These are phyloP conservation scores for Penicillium sp. DNA, from an alignment of 2,329 filamentous ascomycete species.

Conservation along the genomic window DNA sequence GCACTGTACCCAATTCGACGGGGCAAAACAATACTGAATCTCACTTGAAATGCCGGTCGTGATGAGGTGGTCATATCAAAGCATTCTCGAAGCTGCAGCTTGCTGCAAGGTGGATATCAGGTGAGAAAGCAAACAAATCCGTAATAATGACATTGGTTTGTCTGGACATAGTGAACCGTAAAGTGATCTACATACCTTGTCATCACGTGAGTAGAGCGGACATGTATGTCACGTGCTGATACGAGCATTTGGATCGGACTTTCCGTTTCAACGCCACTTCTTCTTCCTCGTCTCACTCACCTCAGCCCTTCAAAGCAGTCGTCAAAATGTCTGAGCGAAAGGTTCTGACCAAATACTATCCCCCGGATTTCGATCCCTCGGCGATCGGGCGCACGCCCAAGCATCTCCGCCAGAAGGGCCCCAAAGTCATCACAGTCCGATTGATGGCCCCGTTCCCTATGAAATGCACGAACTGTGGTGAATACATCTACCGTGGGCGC, in stretches of 20 bases:
- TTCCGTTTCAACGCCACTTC: slow-evolving; percentile 2
- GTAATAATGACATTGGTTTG: background rate
- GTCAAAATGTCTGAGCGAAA: slow-evolving; percentile 79
- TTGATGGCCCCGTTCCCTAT: slow-evolving; percentile 87
- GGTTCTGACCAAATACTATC: slow-evolving; percentile 62
- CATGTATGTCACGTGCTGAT: background rate
- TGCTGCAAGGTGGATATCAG: background rate
- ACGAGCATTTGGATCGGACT: background rate
- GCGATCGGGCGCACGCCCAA: slow-evolving; percentile 67
- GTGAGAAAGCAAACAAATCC: background rate
- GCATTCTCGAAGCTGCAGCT: background rate
- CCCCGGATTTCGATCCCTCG: slow-evolving; percentile 85
- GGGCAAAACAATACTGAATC: background rate
- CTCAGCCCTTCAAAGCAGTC: background rate
- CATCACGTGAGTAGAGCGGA: background rate
- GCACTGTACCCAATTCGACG: slow-evolving; percentile 4
- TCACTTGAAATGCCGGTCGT: background rate
- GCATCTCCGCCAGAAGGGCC: slow-evolving; percentile 62
- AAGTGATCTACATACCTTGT: background rate
- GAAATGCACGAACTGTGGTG: slow-evolving; percentile 62
- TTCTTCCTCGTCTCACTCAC: background rate
- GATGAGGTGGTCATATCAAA: background rate
- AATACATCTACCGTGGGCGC: slow-evolving; percentile 88
- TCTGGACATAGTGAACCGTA: background rate
- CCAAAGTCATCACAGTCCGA: slow-evolving; percentile 80